Percentiles rank a stretch among this genome's conserved stretches.
These are phyloP conservation scores for Trichoderma polysporum DNA, from an alignment of 2,329 filamentous ascomycete genomes.

Conservation along the genomic window DNA sequence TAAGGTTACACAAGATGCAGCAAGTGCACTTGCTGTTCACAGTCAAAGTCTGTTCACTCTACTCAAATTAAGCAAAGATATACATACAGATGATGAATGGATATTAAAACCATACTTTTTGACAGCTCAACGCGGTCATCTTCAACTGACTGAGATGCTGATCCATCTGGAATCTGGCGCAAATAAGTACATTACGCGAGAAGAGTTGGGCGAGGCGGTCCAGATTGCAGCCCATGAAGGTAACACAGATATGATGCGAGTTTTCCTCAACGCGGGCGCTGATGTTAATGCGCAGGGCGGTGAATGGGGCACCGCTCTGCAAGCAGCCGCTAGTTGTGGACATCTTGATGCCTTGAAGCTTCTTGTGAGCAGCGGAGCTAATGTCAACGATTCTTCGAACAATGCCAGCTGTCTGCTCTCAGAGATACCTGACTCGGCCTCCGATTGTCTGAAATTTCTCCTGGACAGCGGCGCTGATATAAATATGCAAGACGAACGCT, in stretches of 20 bases:
- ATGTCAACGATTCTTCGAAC: background rate
- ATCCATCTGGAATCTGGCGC: fast-evolving
- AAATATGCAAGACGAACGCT: background rate
- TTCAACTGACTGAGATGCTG: background rate
- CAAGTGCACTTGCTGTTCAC: background rate
- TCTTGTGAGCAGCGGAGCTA: background rate
- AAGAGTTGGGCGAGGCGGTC: background rate
- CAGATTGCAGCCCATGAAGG: background rate
- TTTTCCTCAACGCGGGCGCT: background rate
- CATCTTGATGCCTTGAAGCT: background rate
- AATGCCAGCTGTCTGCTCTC: background rate
- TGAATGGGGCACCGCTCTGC: background rate
- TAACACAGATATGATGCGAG: background rate
- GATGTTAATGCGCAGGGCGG: background rate
- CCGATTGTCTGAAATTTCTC: background rate
- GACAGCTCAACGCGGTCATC: background rate
- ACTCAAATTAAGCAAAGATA: background rate
- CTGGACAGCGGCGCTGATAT: background rate
- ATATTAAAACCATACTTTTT: background rate
- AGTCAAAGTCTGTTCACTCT: background rate
- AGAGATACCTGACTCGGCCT: fast-evolving
- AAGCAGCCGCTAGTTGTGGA: background rate
- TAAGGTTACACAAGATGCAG: too few relatives aligned
- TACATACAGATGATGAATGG: too few relatives aligned
- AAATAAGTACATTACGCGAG: background rate